These are phyloP conservation scores for Ramalina intermedia DNA, from an alignment of 495 filamentous ascomycete species.

Conservation along the genomic window DNA sequence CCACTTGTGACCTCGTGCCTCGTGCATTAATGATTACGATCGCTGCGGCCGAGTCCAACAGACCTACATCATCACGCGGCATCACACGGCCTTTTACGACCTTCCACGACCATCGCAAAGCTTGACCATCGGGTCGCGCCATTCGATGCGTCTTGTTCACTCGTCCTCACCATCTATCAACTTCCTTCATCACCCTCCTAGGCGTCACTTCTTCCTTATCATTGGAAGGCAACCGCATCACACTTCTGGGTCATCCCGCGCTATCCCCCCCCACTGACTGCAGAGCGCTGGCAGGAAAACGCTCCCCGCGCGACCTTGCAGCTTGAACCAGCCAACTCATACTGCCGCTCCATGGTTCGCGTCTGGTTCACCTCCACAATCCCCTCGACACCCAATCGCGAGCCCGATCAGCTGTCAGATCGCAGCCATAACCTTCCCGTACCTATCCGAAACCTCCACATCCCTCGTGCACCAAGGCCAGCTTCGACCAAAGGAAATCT, in stretches of 20 bases:
- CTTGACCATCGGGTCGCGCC: neutral
- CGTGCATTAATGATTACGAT: too few species aligned
- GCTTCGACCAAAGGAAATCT: neutral
- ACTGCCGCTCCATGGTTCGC: slow-evolving; percentile 1
- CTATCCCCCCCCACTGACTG: neutral
- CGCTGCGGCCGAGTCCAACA: too few species aligned
- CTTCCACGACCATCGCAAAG: too few species aligned
- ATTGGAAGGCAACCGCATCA: neutral
- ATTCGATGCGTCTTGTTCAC: neutral
- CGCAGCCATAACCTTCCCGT: slow-evolving; percentile 9
- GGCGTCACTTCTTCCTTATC: neutral
- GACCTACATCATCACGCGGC: too few species aligned
- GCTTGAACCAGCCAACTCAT: slow-evolving; percentile 10
- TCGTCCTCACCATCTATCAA: slow-evolving; percentile 3
- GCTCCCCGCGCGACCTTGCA: slow-evolving; percentile 15
- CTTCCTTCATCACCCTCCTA: neutral
- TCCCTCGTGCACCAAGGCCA: neutral
- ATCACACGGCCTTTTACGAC: too few species aligned
- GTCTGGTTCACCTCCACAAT: slow-evolving; percentile 4
- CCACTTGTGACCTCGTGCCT: too few species aligned
- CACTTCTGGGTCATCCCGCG: neutral
- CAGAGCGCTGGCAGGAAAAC: neutral
- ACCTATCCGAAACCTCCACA: slow-evolving; percentile 3
- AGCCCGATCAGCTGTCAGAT: slow-evolving; percentile 10
- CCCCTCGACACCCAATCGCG: slow-evolving; percentile 13